Conservation (phyloP, 805 yeast genomes). For the Candida golubevii region DNA sequence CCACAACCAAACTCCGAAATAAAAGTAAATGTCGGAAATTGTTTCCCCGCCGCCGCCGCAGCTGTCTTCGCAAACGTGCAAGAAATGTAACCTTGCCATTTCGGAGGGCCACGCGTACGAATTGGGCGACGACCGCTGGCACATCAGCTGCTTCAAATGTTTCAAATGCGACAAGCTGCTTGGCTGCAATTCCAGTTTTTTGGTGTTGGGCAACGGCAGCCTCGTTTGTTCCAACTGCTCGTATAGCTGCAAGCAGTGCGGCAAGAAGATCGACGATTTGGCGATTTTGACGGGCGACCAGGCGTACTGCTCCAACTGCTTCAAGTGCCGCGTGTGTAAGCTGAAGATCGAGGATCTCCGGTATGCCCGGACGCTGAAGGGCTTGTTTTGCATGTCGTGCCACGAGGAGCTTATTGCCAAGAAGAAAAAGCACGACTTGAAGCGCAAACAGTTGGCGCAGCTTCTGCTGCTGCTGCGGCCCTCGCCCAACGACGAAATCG, state of each 20-base stretch:
- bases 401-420: conserved; percentile 79
- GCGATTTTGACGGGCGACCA: conserved; percentile 94
- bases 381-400: conserved; percentile 88
- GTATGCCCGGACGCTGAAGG: conserved; percentile 90
- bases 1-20: background rate
- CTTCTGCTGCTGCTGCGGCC: conserved; percentile 24
- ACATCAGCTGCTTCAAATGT: conserved; percentile 86
- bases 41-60: background rate
- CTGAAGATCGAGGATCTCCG: conserved; percentile 79
- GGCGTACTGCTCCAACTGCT: conserved; percentile 89
- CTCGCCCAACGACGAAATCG: conserved; percentile 22
- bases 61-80: conserved; percentile 28
- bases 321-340: conserved; percentile 84
- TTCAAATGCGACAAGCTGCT: conserved; percentile 73
- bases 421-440: conserved; percentile 59
- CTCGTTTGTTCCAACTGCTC: conserved; percentile 88
- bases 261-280: conserved; percentile 82
- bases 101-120: conserved; percentile 94
- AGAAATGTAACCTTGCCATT: conserved; percentile 46
- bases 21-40: conserved; percentile 5
- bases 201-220: conserved; percentile 90
- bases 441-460: conserved; percentile 32
- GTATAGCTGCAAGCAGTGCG: conserved; percentile 83
- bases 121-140: conserved; percentile 94
- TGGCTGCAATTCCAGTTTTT: conserved; percentile 84